These are phyloP conservation scores for Acanthamoeba triangularis DNA, from an alignment of 208 protist species.

Conservation along the genomic window DNA sequence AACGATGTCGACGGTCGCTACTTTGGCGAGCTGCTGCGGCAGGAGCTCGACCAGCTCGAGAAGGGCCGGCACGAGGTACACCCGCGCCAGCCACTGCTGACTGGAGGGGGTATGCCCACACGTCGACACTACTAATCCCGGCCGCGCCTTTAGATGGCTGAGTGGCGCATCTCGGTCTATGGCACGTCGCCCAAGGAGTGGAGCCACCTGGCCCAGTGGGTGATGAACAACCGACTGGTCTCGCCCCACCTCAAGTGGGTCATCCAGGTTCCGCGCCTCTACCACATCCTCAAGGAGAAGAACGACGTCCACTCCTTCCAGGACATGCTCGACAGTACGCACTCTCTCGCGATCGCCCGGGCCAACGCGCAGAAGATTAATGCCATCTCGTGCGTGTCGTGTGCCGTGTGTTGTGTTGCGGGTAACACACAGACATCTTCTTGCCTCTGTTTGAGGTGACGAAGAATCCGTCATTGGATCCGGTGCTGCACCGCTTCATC, in stretches of 20 bases:
- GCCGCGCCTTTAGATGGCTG: conserved; percentile 91
- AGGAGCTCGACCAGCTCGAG: conserved; percentile 54
- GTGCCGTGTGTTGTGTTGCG: too few relatives aligned
- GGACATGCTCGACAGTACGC: conserved; percentile 96
- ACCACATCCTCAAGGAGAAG: conserved; percentile 95
- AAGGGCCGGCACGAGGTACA: background rate
- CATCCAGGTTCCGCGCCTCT: conserved; percentile 98
- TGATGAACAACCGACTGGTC: conserved; percentile 96
- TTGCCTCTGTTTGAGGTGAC: conserved; percentile 99
- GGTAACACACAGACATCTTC: conserved; percentile 93
- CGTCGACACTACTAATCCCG: background rate
- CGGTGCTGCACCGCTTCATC: conserved; percentile 50
- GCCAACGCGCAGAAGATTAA: background rate
- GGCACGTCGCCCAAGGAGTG: conserved; percentile 96
- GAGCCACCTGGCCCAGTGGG: conserved; percentile 97
- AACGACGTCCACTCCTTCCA: conserved; percentile 96
- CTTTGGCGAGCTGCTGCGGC: conserved; percentile 94
- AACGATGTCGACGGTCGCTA: conserved; percentile 99
- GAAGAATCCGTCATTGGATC: conserved; percentile 94
- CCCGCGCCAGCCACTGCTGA: too few relatives aligned
- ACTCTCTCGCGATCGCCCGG: background rate
- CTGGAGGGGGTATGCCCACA: too few relatives aligned
- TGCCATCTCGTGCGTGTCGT: too few relatives aligned
- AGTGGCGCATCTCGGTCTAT: conserved; percentile 94
- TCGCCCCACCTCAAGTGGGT: conserved; percentile 97